phyloP scores from a whole-genome alignment of 192 early-diverging fungal species.

The Borealophlyctis nickersoniae region DNA sequence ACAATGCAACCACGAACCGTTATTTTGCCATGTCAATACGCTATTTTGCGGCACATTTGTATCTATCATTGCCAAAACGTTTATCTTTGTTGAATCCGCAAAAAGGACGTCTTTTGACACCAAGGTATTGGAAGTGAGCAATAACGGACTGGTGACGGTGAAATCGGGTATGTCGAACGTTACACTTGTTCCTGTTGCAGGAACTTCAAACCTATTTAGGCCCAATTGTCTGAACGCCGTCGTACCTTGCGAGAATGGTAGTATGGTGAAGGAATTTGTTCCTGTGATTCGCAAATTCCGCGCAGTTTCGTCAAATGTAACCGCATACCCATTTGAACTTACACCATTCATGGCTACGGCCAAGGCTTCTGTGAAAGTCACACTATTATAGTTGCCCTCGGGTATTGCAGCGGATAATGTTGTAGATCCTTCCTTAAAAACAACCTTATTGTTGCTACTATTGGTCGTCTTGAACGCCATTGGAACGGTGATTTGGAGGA shows the following conservation, averaged over 20 bases:
- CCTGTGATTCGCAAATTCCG: neutral
- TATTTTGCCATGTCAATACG: neutral
- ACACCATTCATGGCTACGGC: neutral
- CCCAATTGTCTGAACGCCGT: neutral
- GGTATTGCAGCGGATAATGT: neutral
- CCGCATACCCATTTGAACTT: neutral
- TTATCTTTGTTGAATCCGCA: neutral
- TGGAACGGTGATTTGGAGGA: neutral
- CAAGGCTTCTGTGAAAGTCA: neutral
- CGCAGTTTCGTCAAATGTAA: neutral
- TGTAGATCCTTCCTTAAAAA: neutral
- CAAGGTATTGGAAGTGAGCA: neutral
- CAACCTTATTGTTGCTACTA: neutral
- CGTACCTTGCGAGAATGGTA: neutral
- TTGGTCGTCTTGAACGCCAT: neutral
- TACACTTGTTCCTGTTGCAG: neutral
- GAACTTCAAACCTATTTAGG: neutral
- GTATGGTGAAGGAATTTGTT: neutral
- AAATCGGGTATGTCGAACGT: neutral
- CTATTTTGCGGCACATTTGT: neutral
- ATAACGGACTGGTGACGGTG: neutral
- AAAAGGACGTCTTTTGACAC: neutral
- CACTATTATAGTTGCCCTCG: neutral
- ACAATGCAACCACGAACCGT: neutral
- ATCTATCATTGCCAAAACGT: neutral